Evolutionary conservation across 148 eudicot genomes (phyloP).

Genomic region (Rhododendron vialii): DNA sequence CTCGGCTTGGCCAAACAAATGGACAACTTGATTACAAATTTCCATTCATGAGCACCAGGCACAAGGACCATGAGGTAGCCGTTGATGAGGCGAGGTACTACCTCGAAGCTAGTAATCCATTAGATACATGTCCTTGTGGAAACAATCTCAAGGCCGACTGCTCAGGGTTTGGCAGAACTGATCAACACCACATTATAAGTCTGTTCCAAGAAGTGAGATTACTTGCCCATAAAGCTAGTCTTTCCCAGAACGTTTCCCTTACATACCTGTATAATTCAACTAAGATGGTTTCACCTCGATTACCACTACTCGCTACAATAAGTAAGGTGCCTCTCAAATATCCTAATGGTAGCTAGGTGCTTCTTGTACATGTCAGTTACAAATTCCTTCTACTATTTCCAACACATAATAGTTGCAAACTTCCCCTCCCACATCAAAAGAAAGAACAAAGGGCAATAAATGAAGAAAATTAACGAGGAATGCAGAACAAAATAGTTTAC

Average conservation of each 20-base stretch:
- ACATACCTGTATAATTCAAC: background rate
- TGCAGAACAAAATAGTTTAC: conserved; percentile 27
- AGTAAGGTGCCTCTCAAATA: background rate
- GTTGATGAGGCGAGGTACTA: background rate
- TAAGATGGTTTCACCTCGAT: background rate
- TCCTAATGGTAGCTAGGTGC: background rate
- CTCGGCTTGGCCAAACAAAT: background rate
- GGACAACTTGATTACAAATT: background rate
- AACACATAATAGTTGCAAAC: background rate
- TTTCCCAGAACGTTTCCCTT: background rate
- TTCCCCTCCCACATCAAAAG: background rate
- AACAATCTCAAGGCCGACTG: background rate
- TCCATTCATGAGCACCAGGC: background rate
- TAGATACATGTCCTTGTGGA: background rate
- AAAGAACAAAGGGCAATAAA: background rate
- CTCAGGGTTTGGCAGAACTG: background rate
- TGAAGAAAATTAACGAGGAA: background rate
- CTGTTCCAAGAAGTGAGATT: background rate
- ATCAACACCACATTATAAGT: background rate
- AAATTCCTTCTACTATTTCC: background rate
- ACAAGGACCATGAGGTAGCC: background rate
- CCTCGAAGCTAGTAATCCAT: background rate
- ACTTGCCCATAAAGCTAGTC: background rate
- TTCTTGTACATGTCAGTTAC: background rate
- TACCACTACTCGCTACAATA: background rate